phyloP scores from a whole-genome alignment of 352 stramenopile species.

The Globisporangium sylvaticum region DNA sequence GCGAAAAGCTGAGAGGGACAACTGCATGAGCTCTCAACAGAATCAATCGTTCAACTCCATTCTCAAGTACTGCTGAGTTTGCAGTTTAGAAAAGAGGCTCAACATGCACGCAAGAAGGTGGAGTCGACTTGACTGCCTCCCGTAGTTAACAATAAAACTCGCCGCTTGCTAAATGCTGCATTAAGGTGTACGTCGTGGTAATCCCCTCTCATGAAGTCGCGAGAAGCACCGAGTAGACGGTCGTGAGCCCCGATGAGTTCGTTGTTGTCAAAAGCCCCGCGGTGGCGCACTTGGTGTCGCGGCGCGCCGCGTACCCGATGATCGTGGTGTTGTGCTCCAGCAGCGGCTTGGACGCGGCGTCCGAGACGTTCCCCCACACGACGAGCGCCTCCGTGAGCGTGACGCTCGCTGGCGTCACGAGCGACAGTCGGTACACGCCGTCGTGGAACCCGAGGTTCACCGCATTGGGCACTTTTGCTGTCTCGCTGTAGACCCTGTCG shows the following conservation, averaged over 20 bases:
- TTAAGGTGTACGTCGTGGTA: not conserved
- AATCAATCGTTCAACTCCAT: too few species aligned
- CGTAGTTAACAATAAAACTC: too few species aligned
- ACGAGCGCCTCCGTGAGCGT: conserved; percentile 22
- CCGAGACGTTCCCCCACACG: conserved; percentile 23
- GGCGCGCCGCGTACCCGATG: conserved; percentile 25
- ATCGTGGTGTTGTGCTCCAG: conserved; percentile 22
- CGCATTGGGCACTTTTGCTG: not conserved
- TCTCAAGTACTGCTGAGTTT: too few species aligned
- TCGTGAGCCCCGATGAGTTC: not conserved
- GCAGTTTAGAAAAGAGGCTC: too few species aligned
- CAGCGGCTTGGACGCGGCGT: conserved; percentile 18
- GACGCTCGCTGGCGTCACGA: conserved; percentile 17
- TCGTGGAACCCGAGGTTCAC: conserved; percentile 13
- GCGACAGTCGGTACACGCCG: conserved; percentile 18
- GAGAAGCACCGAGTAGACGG: conserved; percentile 6
- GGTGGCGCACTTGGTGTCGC: conserved; percentile 13
- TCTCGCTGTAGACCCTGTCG: not conserved
- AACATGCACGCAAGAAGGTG: too few species aligned
- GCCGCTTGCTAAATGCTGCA: too few species aligned
- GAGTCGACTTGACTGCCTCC: too few species aligned
- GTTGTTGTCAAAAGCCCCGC: not conserved
- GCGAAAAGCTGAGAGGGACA: too few species aligned
- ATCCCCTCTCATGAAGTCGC: not conserved
- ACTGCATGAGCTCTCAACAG: too few species aligned